Conservation (phyloP, 495 filamentous ascomycete species). For the Daldinia decipiens region DNA sequence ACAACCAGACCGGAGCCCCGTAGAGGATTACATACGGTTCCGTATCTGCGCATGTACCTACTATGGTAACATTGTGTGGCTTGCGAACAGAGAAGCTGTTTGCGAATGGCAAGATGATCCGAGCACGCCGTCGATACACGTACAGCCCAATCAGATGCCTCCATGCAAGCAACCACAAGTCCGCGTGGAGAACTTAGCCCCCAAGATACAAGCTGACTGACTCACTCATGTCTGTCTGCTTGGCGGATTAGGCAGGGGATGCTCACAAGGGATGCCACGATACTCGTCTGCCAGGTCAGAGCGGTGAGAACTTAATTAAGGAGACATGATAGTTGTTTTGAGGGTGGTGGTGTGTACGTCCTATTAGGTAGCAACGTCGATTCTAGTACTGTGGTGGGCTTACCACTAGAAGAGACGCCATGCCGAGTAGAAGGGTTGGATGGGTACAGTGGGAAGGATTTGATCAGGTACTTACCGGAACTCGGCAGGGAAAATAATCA, state of each 20-base stretch:
- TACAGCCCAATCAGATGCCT: constrained; percentile 8
- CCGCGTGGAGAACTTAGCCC: constrained; percentile 21
- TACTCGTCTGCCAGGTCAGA: constrained; percentile 12
- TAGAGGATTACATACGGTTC: constrained; percentile 12
- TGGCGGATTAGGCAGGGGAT: neutral
- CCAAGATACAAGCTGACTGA: constrained; percentile 30
- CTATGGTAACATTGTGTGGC: constrained; percentile 41
- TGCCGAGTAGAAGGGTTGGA: neutral
- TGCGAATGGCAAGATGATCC: constrained; percentile 41
- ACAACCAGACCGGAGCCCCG: constrained; percentile 10
- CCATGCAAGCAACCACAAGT: constrained; percentile 16
- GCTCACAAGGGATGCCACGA: constrained; percentile 14
- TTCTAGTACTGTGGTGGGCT: neutral
- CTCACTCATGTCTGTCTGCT: constrained; percentile 12
- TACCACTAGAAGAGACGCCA: neutral
- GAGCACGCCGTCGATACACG: constrained; percentile 13
- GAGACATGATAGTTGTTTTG: constrained; percentile 5
- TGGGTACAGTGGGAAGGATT: constrained; percentile 6
- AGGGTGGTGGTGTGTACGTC: neutral
- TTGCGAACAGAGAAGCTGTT: constrained; percentile 42
- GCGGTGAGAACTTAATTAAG: constrained; percentile 20
- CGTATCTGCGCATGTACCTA: constrained; percentile 7
- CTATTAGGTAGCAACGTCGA: constrained; percentile 3
- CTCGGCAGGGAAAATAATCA: constrained; percentile 14
- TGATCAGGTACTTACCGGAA: constrained; percentile 39